phyloP scores from a whole-genome alignment of 345 rosid species.

The Brassica cretica region DNA sequence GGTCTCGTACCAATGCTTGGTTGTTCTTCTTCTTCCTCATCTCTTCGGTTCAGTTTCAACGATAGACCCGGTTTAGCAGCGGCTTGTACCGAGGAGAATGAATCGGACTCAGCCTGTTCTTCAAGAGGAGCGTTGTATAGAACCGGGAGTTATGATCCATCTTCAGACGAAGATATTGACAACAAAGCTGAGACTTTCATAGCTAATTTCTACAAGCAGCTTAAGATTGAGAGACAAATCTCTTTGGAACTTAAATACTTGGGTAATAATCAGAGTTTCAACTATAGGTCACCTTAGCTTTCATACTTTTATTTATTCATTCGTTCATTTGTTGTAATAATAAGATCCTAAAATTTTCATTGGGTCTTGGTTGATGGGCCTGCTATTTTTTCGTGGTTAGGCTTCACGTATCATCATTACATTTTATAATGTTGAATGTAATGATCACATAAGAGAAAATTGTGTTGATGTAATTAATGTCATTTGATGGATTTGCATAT shows the following conservation, averaged over 20 bases:
- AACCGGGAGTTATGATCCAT: constrained; percentile 50
- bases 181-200: constrained; percentile 74
- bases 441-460: constrained; percentile 13
- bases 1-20: constrained; percentile 50
- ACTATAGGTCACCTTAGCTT: constrained; percentile 42
- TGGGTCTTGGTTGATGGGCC: constrained; percentile 24
- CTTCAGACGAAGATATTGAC: constrained; percentile 67
- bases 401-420: constrained; percentile 27
- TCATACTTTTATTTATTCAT: not conserved
- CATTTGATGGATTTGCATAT: not conserved
- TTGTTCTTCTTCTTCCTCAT: constrained; percentile 37
- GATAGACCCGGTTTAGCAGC: constrained; percentile 61
- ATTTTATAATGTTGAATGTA: constrained; percentile 23
- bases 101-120: constrained; percentile 26
- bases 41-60: constrained; percentile 54
- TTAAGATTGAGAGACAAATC: constrained; percentile 79
- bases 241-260: constrained; percentile 63
- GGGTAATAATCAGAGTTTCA: constrained; percentile 43
- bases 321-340: constrained; percentile 29
- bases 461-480: constrained; percentile 12
- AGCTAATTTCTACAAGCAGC: constrained; percentile 70
- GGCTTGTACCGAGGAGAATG: constrained; percentile 25
- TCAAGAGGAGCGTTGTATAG: constrained; percentile 43
- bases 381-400: constrained; percentile 28
- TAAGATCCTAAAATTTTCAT: constrained; percentile 18